These are phyloP conservation scores for Cicer arietinum DNA, from an alignment of 306 rosid species.

Conservation along the genomic window DNA sequence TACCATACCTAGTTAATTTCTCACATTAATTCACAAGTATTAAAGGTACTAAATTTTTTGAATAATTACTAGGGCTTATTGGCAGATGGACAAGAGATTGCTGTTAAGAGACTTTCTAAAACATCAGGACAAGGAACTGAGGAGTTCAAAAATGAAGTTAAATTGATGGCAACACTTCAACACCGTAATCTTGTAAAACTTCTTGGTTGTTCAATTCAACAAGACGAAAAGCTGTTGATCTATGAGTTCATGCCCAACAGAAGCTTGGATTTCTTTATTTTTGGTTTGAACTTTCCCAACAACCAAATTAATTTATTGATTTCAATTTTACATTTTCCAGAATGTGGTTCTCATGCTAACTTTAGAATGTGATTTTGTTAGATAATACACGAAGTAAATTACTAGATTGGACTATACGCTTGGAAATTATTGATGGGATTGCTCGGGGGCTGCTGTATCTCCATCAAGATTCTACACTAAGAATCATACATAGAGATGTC, in stretches of 20 bases:
- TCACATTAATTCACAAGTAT: neutral
- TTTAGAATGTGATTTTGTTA: neutral
- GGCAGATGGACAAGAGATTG: constrained; percentile 34
- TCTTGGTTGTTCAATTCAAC: constrained; percentile 35
- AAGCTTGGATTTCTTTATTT: constrained; percentile 39
- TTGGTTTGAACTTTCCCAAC: constrained; percentile 21
- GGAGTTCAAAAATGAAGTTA: constrained; percentile 38
- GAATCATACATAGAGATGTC: constrained; percentile 28
- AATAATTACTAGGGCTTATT: constrained; percentile 1
- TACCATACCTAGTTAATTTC: neutral
- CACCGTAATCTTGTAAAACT: constrained; percentile 39
- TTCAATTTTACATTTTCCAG: neutral
- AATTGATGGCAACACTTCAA: constrained; percentile 39
- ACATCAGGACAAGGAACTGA: constrained; percentile 9
- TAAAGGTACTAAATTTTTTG: neutral
- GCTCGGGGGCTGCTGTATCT: constrained; percentile 35
- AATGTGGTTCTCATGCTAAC: neutral
- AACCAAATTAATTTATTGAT: neutral
- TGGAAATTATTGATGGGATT: constrained; percentile 27
- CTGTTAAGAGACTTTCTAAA: constrained; percentile 25
- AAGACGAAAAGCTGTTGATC: constrained; percentile 31
- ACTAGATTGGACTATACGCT: constrained; percentile 4
- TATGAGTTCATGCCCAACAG: constrained; percentile 37
- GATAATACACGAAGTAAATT: neutral
- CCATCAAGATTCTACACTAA: constrained; percentile 30